phyloP scores from a whole-genome alignment of 1,284 basidiomycete species.

The Puccinia hordei region DNA sequence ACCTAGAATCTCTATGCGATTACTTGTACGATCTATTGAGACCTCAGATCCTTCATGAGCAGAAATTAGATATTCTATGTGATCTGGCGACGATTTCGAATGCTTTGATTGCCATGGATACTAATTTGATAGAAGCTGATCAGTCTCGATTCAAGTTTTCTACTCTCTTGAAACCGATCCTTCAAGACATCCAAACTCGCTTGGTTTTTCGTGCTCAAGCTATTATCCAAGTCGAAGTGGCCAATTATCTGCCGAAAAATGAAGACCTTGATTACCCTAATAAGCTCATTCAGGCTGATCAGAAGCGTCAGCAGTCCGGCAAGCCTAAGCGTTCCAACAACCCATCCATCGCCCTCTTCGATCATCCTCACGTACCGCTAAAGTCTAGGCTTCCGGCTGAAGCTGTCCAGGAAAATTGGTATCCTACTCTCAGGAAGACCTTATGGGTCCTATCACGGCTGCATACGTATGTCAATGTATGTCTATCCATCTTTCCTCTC shows the following conservation, averaged over 20 bases:
- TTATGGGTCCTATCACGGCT: constrained; percentile 84
- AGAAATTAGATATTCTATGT: constrained; percentile 77
- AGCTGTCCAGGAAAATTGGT: constrained; percentile 80
- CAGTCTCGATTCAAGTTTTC: constrained; percentile 59
- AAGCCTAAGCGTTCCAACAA: constrained; percentile 53
- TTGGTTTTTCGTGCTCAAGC: constrained; percentile 91
- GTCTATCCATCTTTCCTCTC: constrained; percentile 53
- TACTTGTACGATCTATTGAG: constrained; percentile 88
- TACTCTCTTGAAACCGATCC: constrained; percentile 77
- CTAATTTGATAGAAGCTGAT: constrained; percentile 62
- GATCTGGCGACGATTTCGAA: constrained; percentile 91
- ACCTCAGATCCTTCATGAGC: constrained; percentile 87
- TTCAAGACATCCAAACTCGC: constrained; percentile 90
- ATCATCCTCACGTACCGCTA: constrained; percentile 57
- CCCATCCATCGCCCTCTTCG: constrained; percentile 25
- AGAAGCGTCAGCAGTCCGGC: constrained; percentile 51
- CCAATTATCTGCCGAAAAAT: constrained; percentile 73
- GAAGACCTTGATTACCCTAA: constrained; percentile 83
- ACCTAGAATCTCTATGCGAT: constrained; percentile 85
- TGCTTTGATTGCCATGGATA: constrained; percentile 86
- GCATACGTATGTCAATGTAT: constrained; percentile 83
- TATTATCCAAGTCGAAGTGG: constrained; percentile 80
- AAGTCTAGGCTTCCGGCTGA: constrained; percentile 72
- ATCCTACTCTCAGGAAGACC: constrained; percentile 78
- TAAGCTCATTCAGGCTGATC: constrained; percentile 66